These are phyloP conservation scores for Lactifluus piperatus DNA, from an alignment of 768 basidiomycete species.

Conservation along the genomic window DNA sequence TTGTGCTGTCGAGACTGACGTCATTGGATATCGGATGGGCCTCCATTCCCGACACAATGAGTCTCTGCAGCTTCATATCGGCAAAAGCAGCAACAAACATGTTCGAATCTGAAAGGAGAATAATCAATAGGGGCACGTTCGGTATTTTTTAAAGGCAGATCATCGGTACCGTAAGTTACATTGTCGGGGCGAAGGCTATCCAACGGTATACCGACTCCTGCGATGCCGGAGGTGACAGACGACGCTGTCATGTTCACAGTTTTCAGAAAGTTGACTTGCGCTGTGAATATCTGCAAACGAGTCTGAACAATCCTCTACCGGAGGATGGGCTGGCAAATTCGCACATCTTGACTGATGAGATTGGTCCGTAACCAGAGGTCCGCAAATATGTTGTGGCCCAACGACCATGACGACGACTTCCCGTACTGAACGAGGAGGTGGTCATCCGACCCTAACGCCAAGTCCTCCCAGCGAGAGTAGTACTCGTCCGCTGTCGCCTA, in stretches of 20 bases:
- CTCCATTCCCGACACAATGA: neutral
- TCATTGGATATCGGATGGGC: neutral
- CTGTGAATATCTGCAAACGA: neutral
- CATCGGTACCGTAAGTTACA: constrained; percentile 3
- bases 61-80: neutral
- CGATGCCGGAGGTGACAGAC: neutral
- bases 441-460: constrained; percentile 6
- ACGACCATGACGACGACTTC: constrained; percentile 10
- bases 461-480: constrained; percentile 1
- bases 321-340: neutral
- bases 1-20: neutral
- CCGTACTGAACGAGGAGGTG: constrained; percentile 11
- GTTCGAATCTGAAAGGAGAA: constrained; percentile 8
- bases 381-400: constrained; percentile 17
- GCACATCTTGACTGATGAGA: constrained; percentile 6
- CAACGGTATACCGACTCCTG: constrained; percentile 10
- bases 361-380: constrained; percentile 13
- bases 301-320: neutral
- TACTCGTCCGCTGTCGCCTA: neutral
- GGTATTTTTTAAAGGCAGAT: neutral
- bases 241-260: neutral
- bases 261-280: constrained; percentile 11
- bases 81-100: constrained; percentile 11
- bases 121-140: neutral
- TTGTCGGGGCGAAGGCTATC: constrained; percentile 7